Percentiles rank a stretch among this genome's conserved stretches.
Evolutionary conservation across 306 rosid species (phyloP).

Genomic region (Mimosa pudica): DNA sequence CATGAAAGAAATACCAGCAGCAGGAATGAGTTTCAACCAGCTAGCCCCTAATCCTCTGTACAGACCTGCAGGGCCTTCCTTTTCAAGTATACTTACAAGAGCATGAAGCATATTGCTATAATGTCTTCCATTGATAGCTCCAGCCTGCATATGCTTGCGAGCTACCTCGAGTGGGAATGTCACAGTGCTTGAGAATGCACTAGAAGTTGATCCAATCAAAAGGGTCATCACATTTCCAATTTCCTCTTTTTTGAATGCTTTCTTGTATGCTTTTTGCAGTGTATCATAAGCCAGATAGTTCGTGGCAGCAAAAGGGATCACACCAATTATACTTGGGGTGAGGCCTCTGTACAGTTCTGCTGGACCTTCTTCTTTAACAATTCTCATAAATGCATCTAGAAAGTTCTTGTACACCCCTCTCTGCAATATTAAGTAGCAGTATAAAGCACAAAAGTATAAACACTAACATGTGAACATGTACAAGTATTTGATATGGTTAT

Average conservation of each 20-base stretch:
- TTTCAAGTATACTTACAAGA: conserved; percentile 56
- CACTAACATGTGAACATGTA: neutral
- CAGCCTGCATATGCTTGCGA: conserved; percentile 85
- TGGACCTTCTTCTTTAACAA: conserved; percentile 65
- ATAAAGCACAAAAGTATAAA: neutral
- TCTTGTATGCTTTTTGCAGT: conserved; percentile 53
- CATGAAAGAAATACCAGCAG: conserved; percentile 72
- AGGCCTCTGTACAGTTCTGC: conserved; percentile 82
- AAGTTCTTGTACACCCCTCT: conserved; percentile 68
- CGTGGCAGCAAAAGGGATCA: conserved; percentile 79
- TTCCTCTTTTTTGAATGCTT: conserved; percentile 52
- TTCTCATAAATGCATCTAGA: conserved; percentile 56
- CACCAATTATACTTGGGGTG: conserved; percentile 75
- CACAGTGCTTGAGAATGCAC: conserved; percentile 46
- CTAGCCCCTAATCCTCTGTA: conserved; percentile 67
- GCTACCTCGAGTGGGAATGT: conserved; percentile 89
- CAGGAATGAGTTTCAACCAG: conserved; percentile 62
- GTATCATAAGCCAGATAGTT: conserved; percentile 79
- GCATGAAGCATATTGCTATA: conserved; percentile 71
- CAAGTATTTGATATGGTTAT: neutral
- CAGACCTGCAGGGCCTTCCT: conserved; percentile 61
- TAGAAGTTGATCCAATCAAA: conserved; percentile 65
- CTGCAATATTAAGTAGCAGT: conserved; percentile 42
- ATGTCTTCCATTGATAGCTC: conserved; percentile 72
- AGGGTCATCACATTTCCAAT: conserved; percentile 68